These are phyloP conservation scores for Tetrahymena elliotti DNA, from an alignment of 73 alveolate species.

Conservation along the genomic window DNA sequence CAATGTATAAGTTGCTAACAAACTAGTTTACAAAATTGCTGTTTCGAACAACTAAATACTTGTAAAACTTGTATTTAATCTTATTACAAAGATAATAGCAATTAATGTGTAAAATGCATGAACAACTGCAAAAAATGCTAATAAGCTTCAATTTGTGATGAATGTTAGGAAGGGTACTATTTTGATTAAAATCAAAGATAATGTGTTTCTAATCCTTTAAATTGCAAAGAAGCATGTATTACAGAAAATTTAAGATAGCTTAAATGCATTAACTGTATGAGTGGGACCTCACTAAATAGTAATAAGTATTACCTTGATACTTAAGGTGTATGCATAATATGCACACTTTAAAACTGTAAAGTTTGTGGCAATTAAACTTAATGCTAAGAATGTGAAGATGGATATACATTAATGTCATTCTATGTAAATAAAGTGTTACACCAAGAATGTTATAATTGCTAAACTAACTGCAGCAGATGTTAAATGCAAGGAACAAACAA, in stretches of 20 bases:
- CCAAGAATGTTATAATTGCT: background rate
- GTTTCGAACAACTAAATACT: background rate
- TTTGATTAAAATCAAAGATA: background rate
- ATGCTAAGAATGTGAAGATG: background rate
- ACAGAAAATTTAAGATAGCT: background rate
- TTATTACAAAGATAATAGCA: background rate
- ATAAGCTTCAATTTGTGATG: background rate
- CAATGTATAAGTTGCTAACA: background rate
- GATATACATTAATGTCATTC: background rate
- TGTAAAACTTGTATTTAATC: background rate
- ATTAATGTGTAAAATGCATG: background rate
- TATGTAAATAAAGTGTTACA: no score
- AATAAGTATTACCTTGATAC: background rate
- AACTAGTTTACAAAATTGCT: background rate
- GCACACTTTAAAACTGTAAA: background rate
- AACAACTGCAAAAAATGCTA: background rate
- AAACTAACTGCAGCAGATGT: background rate
- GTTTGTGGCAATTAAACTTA: background rate
- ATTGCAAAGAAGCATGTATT: background rate
- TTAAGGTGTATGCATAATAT: background rate
- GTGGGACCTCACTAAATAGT: background rate
- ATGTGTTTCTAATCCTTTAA: background rate
- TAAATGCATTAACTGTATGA: background rate
- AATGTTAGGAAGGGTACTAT: background rate
- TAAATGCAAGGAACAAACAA: background rate